phyloP scores from a whole-genome alignment of 2,329 filamentous ascomycete species.

The Blumeria hordei region DNA sequence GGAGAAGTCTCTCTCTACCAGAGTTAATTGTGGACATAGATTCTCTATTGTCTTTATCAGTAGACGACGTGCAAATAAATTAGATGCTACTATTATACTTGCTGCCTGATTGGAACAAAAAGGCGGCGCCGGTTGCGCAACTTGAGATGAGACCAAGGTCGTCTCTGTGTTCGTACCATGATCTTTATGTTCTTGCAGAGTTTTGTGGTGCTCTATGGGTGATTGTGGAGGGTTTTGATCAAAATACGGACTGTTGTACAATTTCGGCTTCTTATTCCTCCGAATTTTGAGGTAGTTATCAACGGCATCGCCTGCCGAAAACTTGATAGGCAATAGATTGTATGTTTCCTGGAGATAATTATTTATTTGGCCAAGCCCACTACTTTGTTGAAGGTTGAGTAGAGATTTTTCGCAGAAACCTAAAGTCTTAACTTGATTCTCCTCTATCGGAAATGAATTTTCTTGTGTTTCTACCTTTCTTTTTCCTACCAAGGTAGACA shows the following conservation, averaged over 20 bases:
- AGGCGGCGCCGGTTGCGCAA: slow-evolving; percentile 6
- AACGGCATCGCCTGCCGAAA: slow-evolving; percentile 20
- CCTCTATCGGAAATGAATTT: background rate
- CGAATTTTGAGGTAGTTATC: slow-evolving; percentile 26
- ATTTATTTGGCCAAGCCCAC: no score
- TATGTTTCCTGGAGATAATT: no score
- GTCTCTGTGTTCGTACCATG: no score
- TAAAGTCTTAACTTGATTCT: no score
- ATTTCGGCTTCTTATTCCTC: slow-evolving; percentile 15
- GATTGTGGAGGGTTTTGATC: background rate
- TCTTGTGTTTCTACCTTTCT: slow-evolving; percentile 13
- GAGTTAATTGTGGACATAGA: slow-evolving; percentile 22
- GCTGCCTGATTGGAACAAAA: slow-evolving; percentile 5
- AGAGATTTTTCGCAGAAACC: no score
- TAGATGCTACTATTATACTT: slow-evolving; percentile 27
- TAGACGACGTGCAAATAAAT: slow-evolving; percentile 19
- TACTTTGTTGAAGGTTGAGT: no score
- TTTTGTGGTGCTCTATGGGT: background rate
- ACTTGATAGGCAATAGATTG: slow-evolving; percentile 9
- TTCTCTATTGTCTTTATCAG: slow-evolving; percentile 26
- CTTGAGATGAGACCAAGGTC: background rate
- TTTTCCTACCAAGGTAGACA: slow-evolving; percentile 19
- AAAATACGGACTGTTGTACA: slow-evolving; percentile 13
- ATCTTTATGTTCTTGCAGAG: no score
- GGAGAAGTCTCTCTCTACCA: slow-evolving; percentile 37